Evolutionary conservation across 208 protist species (phyloP).

Genomic region (Crithidia fasciculata): DNA sequence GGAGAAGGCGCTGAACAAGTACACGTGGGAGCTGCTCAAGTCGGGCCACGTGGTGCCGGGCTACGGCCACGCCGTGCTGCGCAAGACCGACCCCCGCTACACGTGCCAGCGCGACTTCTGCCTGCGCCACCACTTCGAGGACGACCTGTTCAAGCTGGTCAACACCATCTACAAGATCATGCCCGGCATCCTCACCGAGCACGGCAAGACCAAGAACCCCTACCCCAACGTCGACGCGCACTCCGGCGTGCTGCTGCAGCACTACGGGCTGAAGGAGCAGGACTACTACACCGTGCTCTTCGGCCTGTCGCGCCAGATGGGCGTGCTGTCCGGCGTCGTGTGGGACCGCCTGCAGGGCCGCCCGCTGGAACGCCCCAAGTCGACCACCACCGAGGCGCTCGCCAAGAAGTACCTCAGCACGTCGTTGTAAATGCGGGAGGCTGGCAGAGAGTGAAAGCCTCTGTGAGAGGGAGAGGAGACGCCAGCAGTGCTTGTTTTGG

Average conservation of each 20-base stretch:
- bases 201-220: constrained; percentile 98
- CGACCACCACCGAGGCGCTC: constrained; percentile 85
- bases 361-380: constrained; percentile 98
- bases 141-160: constrained; percentile 96
- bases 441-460: background rate
- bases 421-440: background rate
- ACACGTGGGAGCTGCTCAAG: constrained; percentile 93
- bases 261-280: constrained; percentile 97
- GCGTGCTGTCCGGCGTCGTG: constrained; percentile 94
- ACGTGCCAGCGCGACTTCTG: constrained; percentile 97
- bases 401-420: constrained; percentile 30
- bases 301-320: constrained; percentile 95
- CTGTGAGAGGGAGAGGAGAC: background rate
- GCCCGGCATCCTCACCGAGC: constrained; percentile 95
- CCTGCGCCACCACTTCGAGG: constrained; percentile 95
- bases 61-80: constrained; percentile 98
- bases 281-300: constrained; percentile 98
- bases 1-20: constrained; percentile 83
- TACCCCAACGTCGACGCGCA: constrained; percentile 99
- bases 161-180: constrained; percentile 92
- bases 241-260: constrained; percentile 91
- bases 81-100: constrained; percentile 98
- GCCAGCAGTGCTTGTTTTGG: background rate
- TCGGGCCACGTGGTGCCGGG: constrained; percentile 92
- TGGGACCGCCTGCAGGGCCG: constrained; percentile 95